phyloP scores from a whole-genome alignment of 1,284 basidiomycete genomes.

The Fomes fomentarius region DNA sequence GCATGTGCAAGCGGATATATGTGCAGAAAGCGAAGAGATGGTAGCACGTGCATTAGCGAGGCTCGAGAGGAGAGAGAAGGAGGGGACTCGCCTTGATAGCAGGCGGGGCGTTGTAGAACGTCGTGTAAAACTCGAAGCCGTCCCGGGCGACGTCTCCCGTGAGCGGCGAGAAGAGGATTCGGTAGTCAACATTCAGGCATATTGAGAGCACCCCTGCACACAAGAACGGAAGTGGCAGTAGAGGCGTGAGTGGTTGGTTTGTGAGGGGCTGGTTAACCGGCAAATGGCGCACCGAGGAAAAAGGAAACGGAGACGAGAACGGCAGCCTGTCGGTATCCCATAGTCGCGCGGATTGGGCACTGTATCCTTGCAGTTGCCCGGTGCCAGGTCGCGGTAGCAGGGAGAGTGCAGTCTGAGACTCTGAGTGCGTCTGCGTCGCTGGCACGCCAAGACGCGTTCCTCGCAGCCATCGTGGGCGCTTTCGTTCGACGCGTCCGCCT shows the following conservation, averaged over 20 bases:
- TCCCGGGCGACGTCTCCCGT: conserved; percentile 70
- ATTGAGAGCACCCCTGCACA: conserved; percentile 81
- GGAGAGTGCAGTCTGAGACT: not conserved
- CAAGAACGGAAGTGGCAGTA: conserved; percentile 1
- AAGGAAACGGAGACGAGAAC: conserved; percentile 84
- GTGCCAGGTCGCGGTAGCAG: not conserved
- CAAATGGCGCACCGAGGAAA: conserved; percentile 55
- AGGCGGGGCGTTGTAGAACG: conserved; percentile 88
- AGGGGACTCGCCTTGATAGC: conserved; percentile 76
- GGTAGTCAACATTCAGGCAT: conserved; percentile 86
- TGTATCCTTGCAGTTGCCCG: not conserved
- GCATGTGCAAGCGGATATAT: no score
- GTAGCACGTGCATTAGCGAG: not conserved
- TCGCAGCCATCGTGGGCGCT: conserved; percentile 7
- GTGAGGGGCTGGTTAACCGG: conserved; percentile 2
- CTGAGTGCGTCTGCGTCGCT: conserved; percentile 5
- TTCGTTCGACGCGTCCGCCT: not conserved
- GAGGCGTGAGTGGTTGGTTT: conserved; percentile 1
- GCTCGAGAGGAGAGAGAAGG: not conserved
- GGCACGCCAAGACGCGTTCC: conserved; percentile 12
- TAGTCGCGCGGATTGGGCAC: conserved; percentile 34
- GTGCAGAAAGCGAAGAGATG: not conserved
- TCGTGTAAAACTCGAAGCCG: conserved; percentile 85
- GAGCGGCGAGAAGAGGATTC: conserved; percentile 69
- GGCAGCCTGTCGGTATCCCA: conserved; percentile 87